phyloP scores from a whole-genome alignment of 1,284 basidiomycete genomes.

The Coriolopsis trogii region DNA sequence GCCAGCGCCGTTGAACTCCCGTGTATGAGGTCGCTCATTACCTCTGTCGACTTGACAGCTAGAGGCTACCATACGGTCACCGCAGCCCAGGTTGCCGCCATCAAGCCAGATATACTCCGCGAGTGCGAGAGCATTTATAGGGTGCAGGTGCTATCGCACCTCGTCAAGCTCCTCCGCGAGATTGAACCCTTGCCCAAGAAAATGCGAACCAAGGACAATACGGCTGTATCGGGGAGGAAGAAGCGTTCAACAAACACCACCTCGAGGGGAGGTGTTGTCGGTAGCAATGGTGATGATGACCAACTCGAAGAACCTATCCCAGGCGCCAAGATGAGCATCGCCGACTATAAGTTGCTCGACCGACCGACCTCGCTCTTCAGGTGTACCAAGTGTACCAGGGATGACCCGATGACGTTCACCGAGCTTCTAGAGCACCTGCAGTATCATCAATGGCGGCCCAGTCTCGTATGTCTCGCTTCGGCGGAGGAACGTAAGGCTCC shows the following conservation, averaged over 20 bases:
- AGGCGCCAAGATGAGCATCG: neutral
- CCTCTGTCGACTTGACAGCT: neutral
- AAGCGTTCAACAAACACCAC: no score
- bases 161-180: no score
- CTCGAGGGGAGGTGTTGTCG: no score
- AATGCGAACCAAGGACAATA: no score
- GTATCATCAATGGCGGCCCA: no score
- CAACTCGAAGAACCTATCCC: neutral
- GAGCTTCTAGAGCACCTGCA: slow-evolving; percentile 1
- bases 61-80: no score
- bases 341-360: neutral
- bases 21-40: neutral
- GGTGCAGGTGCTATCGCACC: no score
- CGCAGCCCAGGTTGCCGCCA: neutral
- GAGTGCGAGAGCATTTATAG: neutral
- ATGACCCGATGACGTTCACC: neutral
- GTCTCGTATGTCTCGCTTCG: no score
- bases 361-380: neutral
- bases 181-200: no score
- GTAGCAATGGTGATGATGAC: neutral
- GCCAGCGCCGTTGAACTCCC: neutral
- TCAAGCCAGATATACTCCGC: neutral
- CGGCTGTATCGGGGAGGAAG: no score
- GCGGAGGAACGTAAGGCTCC: no score
- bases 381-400: neutral